Evolutionary conservation across 2,329 filamentous ascomycete species (phyloP), one percentile per base, ranked within the genome.

Genomic region (Trichoderma gracile): DNA sequence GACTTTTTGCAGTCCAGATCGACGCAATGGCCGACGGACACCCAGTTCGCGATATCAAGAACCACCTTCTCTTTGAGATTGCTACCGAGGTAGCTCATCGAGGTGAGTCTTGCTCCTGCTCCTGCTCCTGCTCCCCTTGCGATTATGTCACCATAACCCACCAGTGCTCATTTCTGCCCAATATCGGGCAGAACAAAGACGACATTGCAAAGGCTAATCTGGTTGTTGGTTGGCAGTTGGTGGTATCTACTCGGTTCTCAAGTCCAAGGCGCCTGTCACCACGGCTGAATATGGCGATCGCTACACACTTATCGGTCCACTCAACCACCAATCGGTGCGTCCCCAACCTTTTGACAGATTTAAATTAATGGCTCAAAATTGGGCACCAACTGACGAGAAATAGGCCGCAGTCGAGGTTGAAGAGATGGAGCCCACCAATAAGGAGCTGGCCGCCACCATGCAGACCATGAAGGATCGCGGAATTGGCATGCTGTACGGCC

Each of bases 201-300:
- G 55, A 27, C 9, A 9, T 53, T 4, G 14, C 17, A 45, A 43
- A 38, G 38, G 45, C 47, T 60, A 46, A 66, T 42, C 23, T 40
- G n/a, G 59, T 54, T 23, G 38, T 46, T 53, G n/a, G 30, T 47
- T 46, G 21, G 25, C 53, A 96, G 95, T 99, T 67, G 95, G 95
- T 74, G 95, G 95, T 73, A 99, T 99, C 80, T 99, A 99, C 83
- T 98, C 94, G 17, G 95, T 99, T 69, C 89, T 99, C 79, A 99
- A 99, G 80, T 99, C 95, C 67, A 99, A 99, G 79, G 94, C 95
- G 43, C 94, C 95, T 57, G 95, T 98, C 67, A 98, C 95, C 49
- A 97, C 94, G 0, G 93, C 93, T 67, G 95, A 99, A 79, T 99
- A 98, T 95, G 95, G 95, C 78, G 93, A 97, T 66, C 88, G 92